Conservation (phyloP, 2,329 filamentous ascomycete genomes). For the Phialophora macrospora region DNA sequence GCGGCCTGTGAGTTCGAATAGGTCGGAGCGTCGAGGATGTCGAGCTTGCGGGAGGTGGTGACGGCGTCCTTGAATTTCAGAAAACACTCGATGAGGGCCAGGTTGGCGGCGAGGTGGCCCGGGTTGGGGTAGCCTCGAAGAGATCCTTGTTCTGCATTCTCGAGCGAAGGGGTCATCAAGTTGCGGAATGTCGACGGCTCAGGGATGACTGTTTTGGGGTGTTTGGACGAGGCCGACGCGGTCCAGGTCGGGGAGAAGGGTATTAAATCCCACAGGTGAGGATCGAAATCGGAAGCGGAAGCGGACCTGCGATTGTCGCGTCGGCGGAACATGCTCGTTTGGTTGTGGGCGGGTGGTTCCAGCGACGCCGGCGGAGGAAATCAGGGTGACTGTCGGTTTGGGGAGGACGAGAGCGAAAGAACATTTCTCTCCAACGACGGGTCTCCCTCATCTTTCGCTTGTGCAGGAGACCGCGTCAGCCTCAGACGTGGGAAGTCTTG, state of each 20-base stretch:
- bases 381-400: background rate
- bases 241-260: background rate
- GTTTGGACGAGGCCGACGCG: background rate
- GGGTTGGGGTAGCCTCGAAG: constrained; percentile 25
- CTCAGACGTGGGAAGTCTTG: background rate
- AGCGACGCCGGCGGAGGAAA: background rate
- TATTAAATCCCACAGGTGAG: background rate
- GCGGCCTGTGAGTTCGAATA: background rate
- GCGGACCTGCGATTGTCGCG: background rate
- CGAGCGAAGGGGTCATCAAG: constrained; percentile 22
- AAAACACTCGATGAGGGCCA: constrained; percentile 34
- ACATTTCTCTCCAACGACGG: background rate
- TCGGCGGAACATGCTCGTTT: background rate
- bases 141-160: background rate
- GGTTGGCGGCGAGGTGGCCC: constrained; percentile 31
- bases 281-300: background rate
- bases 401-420: background rate
- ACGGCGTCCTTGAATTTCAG: constrained; percentile 22
- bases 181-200: constrained; percentile 26
- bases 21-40: constrained; percentile 15
- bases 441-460: background rate
- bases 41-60: constrained; percentile 18
- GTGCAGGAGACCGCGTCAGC: background rate
- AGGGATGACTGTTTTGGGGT: constrained; percentile 28
- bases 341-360: background rate